phyloP scores from a whole-genome alignment of 345 rosid genomes.

The Geranium rotundifolium region DNA sequence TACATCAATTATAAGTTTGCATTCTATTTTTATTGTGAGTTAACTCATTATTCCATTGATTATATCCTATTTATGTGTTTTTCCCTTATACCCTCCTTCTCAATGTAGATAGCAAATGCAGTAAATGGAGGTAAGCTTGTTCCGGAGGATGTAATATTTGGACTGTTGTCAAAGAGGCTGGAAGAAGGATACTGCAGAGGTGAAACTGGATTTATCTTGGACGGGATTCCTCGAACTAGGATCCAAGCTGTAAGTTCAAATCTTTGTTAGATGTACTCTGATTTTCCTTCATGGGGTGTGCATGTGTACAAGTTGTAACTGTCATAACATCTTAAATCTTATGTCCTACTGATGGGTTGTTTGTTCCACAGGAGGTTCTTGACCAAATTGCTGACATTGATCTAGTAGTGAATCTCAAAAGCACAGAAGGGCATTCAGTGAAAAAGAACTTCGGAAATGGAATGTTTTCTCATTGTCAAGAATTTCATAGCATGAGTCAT shows the following conservation, averaged over 20 bases:
- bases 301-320: neutral
- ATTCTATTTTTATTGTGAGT: neutral
- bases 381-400: conserved; percentile 72
- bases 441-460: conserved; percentile 21
- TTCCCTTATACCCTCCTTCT: too few species aligned
- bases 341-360: conserved; percentile 6
- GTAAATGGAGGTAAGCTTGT: conserved; percentile 66
- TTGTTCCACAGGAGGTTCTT: conserved; percentile 67
- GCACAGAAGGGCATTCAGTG: conserved; percentile 29
- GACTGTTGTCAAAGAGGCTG: conserved; percentile 69
- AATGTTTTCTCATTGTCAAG: conserved; percentile 18
- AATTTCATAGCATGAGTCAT: conserved; percentile 13
- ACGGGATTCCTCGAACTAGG: conserved; percentile 82
- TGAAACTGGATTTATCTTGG: conserved; percentile 86
- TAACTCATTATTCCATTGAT: neutral
- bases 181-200: conserved; percentile 73
- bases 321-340: neutral
- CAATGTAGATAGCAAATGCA: conserved; percentile 37
- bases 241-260: conserved; percentile 52
- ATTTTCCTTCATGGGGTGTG: neutral
- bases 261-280: neutral
- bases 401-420: conserved; percentile 74
- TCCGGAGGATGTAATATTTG: conserved; percentile 62
- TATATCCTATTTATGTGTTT: neutral
- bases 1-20: too few species aligned